Percentiles rank a stretch among this genome's conserved stretches.
Conservation (phyloP, 768 basidiomycete genomes). For the Pisolithus albus region DNA sequence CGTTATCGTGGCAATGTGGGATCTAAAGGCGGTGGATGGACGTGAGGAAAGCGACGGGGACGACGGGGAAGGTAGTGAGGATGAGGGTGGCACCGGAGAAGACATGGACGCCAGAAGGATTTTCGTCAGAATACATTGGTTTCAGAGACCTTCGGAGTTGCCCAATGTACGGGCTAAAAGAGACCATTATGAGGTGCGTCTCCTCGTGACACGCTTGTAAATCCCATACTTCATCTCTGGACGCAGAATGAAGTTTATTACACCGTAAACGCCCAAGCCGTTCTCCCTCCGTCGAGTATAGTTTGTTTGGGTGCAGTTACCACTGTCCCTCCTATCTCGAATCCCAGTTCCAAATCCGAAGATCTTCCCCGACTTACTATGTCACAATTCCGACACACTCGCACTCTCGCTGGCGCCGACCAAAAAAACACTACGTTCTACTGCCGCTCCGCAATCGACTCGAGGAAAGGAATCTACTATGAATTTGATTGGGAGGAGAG, state of each 20-base stretch:
- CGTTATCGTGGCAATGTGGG: slow-evolving; percentile 68
- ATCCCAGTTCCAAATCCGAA: slow-evolving; percentile 3
- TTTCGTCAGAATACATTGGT: slow-evolving; percentile 69
- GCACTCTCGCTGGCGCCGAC: slow-evolving; percentile 7
- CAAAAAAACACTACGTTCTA: slow-evolving; percentile 35
- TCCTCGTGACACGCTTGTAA: not conserved
- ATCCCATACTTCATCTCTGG: not conserved
- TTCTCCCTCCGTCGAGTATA: slow-evolving; percentile 46
- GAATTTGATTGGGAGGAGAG: slow-evolving; percentile 53
- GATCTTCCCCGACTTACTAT: slow-evolving; percentile 1
- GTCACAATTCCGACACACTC: slow-evolving; percentile 11
- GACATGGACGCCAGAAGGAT: slow-evolving; percentile 36
- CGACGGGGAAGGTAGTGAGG: no score
- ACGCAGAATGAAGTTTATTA: slow-evolving; percentile 73
- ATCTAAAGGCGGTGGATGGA: slow-evolving; percentile 25
- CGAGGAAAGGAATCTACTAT: slow-evolving; percentile 56
- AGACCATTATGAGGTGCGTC: slow-evolving; percentile 50
- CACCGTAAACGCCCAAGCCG: slow-evolving; percentile 41
- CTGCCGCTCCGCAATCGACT: slow-evolving; percentile 54
- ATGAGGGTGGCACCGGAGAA: slow-evolving; percentile 8
- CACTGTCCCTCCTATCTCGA: slow-evolving; percentile 10
- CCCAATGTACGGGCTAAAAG: slow-evolving; percentile 54
- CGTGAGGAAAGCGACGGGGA: no score
- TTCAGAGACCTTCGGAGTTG: slow-evolving; percentile 59
- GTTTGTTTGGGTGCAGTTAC: slow-evolving; percentile 46